phyloP scores from a whole-genome alignment of 192 early-diverging fungal genomes.

The Backusella tarrabulga region DNA sequence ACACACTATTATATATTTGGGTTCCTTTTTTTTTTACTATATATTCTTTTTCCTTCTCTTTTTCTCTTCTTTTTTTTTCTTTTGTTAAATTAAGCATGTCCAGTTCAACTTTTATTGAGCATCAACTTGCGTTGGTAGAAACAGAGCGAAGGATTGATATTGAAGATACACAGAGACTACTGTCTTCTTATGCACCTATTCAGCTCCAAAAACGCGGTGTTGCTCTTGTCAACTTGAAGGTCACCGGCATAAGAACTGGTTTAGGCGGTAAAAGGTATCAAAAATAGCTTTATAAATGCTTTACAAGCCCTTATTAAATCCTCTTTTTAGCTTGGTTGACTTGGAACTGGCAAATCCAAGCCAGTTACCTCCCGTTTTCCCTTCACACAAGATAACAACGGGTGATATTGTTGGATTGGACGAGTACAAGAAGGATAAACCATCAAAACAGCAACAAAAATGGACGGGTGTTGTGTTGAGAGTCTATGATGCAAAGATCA shows the following conservation, averaged over 20 bases:
- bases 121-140: conserved; percentile 56
- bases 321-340: conserved; percentile 53
- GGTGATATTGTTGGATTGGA: conserved; percentile 76
- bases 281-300: neutral
- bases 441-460: conserved; percentile 24
- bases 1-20: neutral
- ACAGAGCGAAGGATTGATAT: conserved; percentile 51
- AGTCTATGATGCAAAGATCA: conserved; percentile 56
- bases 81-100: neutral
- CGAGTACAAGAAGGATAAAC: conserved; percentile 48
- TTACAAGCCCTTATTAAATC: neutral
- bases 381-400: conserved; percentile 55
- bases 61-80: neutral
- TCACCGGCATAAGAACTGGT: conserved; percentile 61
- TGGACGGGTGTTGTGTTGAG: conserved; percentile 58
- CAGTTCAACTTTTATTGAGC: conserved; percentile 27
- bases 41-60: neutral
- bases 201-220: conserved; percentile 66
- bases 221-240: conserved; percentile 59
- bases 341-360: conserved; percentile 57
- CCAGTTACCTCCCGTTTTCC: conserved; percentile 46
- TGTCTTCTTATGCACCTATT: conserved; percentile 50
- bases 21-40: neutral
- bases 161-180: conserved; percentile 39
- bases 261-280: conserved; percentile 63